Evolutionary conservation across 148 eudicot species (phyloP).

Genomic region (Cornus suecica): DNA sequence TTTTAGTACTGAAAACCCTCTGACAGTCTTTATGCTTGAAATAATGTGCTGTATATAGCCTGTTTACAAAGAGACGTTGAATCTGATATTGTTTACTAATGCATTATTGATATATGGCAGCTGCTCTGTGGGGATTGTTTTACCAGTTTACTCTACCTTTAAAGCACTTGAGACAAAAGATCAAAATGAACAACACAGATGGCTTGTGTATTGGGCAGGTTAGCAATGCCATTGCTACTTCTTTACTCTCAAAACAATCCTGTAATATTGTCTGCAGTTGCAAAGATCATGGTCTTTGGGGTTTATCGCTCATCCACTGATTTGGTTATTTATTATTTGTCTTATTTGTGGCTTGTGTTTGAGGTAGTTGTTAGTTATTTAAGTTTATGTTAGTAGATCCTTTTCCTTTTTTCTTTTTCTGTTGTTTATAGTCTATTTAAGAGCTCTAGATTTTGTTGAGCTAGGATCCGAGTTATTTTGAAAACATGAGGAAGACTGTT

Average conservation of each 20-base stretch:
- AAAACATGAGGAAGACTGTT: not conserved
- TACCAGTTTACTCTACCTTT: conserved; percentile 86
- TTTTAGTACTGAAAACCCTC: not conserved
- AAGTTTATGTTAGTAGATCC: not conserved
- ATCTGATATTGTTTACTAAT: not conserved
- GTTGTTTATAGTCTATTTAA: not conserved
- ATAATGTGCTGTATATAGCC: not conserved
- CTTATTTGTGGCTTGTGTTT: not conserved
- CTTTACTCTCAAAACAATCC: not conserved
- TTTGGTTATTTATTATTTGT: not conserved
- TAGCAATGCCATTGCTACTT: conserved; percentile 20
- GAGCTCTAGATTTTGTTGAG: conserved; percentile 4
- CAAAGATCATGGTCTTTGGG: conserved; percentile 1
- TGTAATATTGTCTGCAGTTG: not conserved
- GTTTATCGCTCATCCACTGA: not conserved
- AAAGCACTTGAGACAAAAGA: conserved; percentile 80
- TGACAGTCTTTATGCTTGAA: not conserved
- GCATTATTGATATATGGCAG: conserved; percentile 24
- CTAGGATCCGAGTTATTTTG: not conserved
- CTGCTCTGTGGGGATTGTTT: conserved; percentile 58
- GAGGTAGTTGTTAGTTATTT: not conserved
- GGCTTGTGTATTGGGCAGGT: conserved; percentile 99
- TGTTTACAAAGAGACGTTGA: not conserved
- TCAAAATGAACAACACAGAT: conserved; percentile 70
- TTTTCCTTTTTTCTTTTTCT: not conserved